Conservation (phyloP, 331 rosid species). For the Pyrus hybrid region DNA sequence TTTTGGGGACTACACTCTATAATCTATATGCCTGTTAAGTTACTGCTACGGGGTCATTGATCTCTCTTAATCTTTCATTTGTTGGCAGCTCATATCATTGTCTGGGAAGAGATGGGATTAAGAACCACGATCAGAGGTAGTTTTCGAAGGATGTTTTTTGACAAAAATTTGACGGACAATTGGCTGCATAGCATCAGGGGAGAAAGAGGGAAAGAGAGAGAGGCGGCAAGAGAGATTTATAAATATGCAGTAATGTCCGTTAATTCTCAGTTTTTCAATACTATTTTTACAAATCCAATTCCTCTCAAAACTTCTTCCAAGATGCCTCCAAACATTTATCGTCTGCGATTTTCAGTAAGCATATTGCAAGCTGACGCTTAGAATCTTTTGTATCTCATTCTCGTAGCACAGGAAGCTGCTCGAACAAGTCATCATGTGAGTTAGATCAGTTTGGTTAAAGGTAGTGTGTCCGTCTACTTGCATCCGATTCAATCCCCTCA, state of each 20-base stretch:
- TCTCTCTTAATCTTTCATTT: not conserved
- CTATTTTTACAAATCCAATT: not conserved
- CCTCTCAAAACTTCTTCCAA: not conserved
- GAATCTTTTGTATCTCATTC: not conserved
- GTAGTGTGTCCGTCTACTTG: not conserved
- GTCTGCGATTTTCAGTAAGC: not conserved
- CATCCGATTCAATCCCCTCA: not conserved
- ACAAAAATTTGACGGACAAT: not conserved
- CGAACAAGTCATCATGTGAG: not conserved
- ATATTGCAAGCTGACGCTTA: not conserved
- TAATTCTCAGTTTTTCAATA: not conserved
- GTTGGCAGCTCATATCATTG: conserved; percentile 59
- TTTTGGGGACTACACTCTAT: not conserved
- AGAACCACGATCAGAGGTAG: not conserved
- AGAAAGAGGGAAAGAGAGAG: not conserved
- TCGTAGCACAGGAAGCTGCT: not conserved
- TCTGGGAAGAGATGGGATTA: conserved; percentile 38
- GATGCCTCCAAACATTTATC: not conserved
- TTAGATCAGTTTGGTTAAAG: not conserved
- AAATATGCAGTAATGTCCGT: not conserved
- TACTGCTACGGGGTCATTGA: not conserved
- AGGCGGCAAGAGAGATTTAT: not conserved
- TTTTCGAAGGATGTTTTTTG: not conserved
- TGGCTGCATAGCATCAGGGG: not conserved
- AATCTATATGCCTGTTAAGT: not conserved